Base-by-base conservation (phyloP, 1,284 basidiomycete genomes). In the Boletus austroedulis region DNA sequence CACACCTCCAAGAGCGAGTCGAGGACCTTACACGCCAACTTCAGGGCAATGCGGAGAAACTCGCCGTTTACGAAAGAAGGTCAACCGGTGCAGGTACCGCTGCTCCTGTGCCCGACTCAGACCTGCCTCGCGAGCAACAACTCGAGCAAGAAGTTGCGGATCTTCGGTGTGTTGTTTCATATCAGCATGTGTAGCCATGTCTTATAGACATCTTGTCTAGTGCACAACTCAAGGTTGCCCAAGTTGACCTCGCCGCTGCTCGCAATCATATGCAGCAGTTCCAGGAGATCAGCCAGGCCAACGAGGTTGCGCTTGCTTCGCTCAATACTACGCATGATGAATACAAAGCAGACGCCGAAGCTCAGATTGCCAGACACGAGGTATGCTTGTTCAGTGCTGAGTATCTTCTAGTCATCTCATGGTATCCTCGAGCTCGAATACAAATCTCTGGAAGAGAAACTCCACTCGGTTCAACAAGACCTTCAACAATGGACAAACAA, bases 141-240 rank as follows among this genome's bases (percentile, higher is more conserved):
- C 80, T 95, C 6, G 87, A 94, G 73, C 81, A 86, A 23, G 91
- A 95, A 68, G 85, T 95, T 28, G 92, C 92, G 6, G 91, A 94
- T 55, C 79, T 94, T 32, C 81, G 90, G 89, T 91, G 58, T 34
- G 80, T 76, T 7, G 26, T n/a, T 34, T 24, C 43, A 3, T n/a
- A 26, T 3, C 7, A 10, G 23, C 5, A 32, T 43, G 23, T 10
- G 2, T 10, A 32, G 11, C 40, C 17, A 45, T 26, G n/a, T 58
- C 34, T 58, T 57, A 59, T 41, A 17, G 7, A 43, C 24, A 44
- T 49, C 23, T 15, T 65, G 40, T 41, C 19, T 17, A 93, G 91
- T 21, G 84, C 85, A 52, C 78, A 85, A 23, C 77, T 94, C 46
- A 91, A 90, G 74, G 79, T 90, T 5, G 79, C 87, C 1, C 85